These are phyloP conservation scores for Tolypocladium tropicale DNA, from an alignment of 2,329 filamentous ascomycete species.

Conservation along the genomic window DNA sequence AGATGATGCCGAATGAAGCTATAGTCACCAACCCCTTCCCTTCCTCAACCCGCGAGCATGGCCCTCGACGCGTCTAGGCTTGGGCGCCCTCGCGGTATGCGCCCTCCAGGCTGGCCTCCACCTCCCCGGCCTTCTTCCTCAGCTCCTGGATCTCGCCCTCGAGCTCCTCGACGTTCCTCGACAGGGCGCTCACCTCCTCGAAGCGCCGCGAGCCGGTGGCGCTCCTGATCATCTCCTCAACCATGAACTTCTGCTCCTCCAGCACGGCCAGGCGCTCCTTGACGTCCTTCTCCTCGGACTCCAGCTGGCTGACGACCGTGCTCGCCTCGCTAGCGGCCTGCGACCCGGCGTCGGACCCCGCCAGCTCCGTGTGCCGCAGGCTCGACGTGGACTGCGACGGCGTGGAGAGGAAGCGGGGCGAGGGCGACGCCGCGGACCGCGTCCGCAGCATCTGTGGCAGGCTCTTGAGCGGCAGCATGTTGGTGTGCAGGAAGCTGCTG, in stretches of 20 bases:
- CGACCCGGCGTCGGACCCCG: conserved; percentile 34
- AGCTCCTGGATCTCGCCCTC: conserved; percentile 65
- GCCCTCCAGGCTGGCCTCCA: conserved; percentile 52
- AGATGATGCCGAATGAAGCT: not conserved
- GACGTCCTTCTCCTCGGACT: conserved; percentile 74
- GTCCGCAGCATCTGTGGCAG: conserved; percentile 54
- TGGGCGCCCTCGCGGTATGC: conserved; percentile 29
- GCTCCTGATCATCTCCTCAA: conserved; percentile 72
- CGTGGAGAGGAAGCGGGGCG: conserved; percentile 20
- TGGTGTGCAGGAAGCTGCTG: conserved; percentile 72
- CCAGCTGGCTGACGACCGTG: conserved; percentile 49
- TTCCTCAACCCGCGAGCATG: no score
- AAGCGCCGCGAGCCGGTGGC: conserved; percentile 70
- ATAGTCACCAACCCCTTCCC: no score
- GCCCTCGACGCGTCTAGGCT: conserved; percentile 2
- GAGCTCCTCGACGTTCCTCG: conserved; percentile 72
- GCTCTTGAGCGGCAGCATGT: conserved; percentile 80
- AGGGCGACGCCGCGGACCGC: conserved; percentile 19
- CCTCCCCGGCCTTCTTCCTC: conserved; percentile 51
- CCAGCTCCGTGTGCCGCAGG: conserved; percentile 36
- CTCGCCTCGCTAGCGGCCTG: conserved; percentile 37
- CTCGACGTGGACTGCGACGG: conserved; percentile 26
- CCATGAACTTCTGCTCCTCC: conserved; percentile 86
- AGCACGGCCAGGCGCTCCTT: conserved; percentile 73
- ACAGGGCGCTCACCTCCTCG: conserved; percentile 74